Base-by-base conservation (phyloP, 2,329 filamentous ascomycete species). In the Fonsecaea nubica region DNA sequence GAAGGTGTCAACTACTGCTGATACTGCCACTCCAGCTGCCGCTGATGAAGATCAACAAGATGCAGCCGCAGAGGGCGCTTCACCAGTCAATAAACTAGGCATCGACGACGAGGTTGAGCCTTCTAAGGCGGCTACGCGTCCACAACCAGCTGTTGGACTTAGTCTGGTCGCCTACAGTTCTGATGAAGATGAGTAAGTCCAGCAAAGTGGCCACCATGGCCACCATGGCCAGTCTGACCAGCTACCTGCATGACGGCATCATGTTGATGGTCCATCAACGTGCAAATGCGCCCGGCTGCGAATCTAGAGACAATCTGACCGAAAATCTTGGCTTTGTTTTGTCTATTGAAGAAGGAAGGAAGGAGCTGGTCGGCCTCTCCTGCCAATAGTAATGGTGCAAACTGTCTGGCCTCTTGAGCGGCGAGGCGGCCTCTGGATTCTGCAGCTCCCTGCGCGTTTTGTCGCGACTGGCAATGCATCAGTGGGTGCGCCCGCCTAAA, bases 131-230 rank as follows among this genome's bases (percentile, higher is more conserved):
- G 25, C n/a, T 21, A 13, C 18, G 18, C 48, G 9, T 25, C 45
- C 48, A 33, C 33, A 73, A 36, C 62, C 73, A n/a, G 40, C 74
- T 10, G 58, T 69, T 15, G 72, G 72, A 15, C 73, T 80, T 32
- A 78, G 78, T 21, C 66, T 81, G 53, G 77, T 73, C 18, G 77
- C 72, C 15, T 81, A 81, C 63, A 76, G 75, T 65, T 80, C 79
- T 7, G 78, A 80, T 61, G 79, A 79, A 18, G 78, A 80, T 69
- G 78, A 61, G 9, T 64, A 45, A 63, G 38, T 50, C 38, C 7
- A n/a, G 15, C 36, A 18, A 9, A 53, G 32, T 18, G 12, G 30
- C 38, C 38, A 40, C 25, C 25, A 25, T 25, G 25, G 25, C 25
- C 25, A 25, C 25, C 25, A 25, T 25, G 25, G 25, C n/a, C 57